Conservation (phyloP, 2,329 filamentous ascomycete species). For the Tolypocladium endophyticum region DNA sequence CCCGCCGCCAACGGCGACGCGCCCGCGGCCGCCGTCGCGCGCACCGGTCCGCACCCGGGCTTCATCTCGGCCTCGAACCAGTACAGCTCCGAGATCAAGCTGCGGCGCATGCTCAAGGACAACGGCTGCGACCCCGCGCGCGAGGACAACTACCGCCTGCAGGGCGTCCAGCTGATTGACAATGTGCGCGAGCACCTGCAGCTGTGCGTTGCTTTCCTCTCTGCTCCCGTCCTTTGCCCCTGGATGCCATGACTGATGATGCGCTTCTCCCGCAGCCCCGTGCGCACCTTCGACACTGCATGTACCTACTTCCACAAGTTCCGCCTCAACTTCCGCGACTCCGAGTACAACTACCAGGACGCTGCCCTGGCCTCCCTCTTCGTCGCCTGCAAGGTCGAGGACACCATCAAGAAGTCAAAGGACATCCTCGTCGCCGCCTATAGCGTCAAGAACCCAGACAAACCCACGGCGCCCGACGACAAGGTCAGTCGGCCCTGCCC, state of each 20-base stretch:
- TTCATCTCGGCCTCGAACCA: slow-evolving; percentile 45
- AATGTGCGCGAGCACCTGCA: slow-evolving; percentile 68
- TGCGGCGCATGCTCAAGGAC: slow-evolving; percentile 61
- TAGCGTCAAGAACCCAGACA: slow-evolving; percentile 65
- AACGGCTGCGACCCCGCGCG: slow-evolving; percentile 64
- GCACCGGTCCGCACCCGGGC: slow-evolving; percentile 33
- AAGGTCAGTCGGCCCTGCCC: slow-evolving; percentile 40
- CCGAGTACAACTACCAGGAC: slow-evolving; percentile 77
- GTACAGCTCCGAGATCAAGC: slow-evolving; percentile 72
- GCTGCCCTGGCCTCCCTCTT: slow-evolving; percentile 82
- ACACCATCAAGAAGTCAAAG: slow-evolving; percentile 91
- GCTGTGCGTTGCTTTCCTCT: slow-evolving; percentile 46
- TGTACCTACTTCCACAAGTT: slow-evolving; percentile 92
- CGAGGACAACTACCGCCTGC: slow-evolving; percentile 71
- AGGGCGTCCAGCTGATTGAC: slow-evolving; percentile 84
- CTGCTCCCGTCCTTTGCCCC: background rate
- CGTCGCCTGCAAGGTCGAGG: slow-evolving; percentile 93
- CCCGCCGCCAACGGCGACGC: slow-evolving; percentile 5
- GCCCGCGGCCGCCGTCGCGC: background rate
- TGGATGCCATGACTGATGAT: background rate
- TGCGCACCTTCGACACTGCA: slow-evolving; percentile 86
- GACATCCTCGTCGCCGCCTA: slow-evolving; percentile 88
- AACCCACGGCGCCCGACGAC: slow-evolving; percentile 68
- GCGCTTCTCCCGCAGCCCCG: slow-evolving; percentile 50
- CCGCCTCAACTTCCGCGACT: slow-evolving; percentile 72